Evolutionary conservation across 2,329 filamentous ascomycete genomes (phyloP), one percentile per base, ranked within the genome.

Genomic region (Cladosporium sp.): DNA sequence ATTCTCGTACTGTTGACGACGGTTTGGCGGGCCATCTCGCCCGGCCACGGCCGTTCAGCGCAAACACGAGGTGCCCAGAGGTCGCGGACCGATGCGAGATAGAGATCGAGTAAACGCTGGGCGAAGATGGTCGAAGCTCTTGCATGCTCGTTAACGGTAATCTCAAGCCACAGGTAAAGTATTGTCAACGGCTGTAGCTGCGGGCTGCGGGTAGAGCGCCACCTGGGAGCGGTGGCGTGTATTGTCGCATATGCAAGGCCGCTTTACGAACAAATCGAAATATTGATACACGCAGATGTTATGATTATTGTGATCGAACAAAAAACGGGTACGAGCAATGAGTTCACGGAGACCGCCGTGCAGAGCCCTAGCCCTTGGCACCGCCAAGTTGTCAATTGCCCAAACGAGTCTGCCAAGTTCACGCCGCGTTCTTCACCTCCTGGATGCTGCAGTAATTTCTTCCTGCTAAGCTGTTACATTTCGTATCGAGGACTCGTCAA

Each of bases 391-490:
- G 22, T 20, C 22, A 42, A 22, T 30, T 28, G 30, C 30, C 30
- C 15, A n/a, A 17, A 19, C 15, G 8, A 55, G 51, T n/a, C 17
- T 25, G 51, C 51, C 51, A 55, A 55, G 51, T 55, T 39, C 39
- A 25, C 38, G 39, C 22, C 28, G 39, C 39, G 25, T 43, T 55
- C 51, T 15, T 19, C 17, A 19, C 3, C 47, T 50, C 47, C 47
- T 50, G 30, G 17, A 37, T 5, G 28, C 25, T 17, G 22, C 51
- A 43, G 37, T 20, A 20, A 20, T 52, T 19, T 30, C 50, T 25
- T 40, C 37, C 25, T 25, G 25, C 25, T 25, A 25, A 3, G 20
- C 22, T 52, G 36, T 84, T 91, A 2, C 73, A 12, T 15, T 30
- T 30, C 5, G 15, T 17, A 15, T 15, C 43, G 8, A 30, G 15